A percentile compares a stretch with the other conserved stretches of the same genome.
Evolutionary conservation across 805 yeast species (phyloP).

Genomic region (Teunomyces kruisii): DNA sequence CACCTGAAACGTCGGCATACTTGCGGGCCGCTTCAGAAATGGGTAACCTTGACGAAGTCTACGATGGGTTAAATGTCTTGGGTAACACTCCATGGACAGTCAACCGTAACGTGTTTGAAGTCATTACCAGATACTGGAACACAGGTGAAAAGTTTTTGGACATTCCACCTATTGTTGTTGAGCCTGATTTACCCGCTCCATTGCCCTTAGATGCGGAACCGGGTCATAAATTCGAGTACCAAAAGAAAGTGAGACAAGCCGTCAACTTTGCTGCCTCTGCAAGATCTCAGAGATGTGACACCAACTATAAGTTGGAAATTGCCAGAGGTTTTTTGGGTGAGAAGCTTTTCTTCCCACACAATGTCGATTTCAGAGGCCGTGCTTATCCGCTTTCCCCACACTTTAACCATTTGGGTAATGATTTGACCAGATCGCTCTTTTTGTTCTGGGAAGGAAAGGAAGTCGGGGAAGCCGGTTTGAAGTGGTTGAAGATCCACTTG

Average conservation of each 20-base stretch:
- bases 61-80: slow-evolving; percentile 78
- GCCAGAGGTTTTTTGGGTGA: slow-evolving; percentile 89
- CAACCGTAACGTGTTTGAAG: slow-evolving; percentile 65
- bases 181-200: slow-evolving; percentile 47
- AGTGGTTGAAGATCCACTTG: slow-evolving; percentile 75
- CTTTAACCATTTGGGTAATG: slow-evolving; percentile 79
- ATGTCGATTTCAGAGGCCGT: slow-evolving; percentile 79
- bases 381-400: slow-evolving; percentile 82
- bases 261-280: slow-evolving; percentile 62
- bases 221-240: slow-evolving; percentile 64
- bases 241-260: slow-evolving; percentile 54
- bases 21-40: slow-evolving; percentile 78
- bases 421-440: slow-evolving; percentile 69
- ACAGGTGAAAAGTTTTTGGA: slow-evolving; percentile 71
- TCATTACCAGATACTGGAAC: slow-evolving; percentile 83
- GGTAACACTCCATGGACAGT: slow-evolving; percentile 94
- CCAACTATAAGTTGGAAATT: slow-evolving; percentile 89
- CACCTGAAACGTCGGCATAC: slow-evolving; percentile 89
- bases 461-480: slow-evolving; percentile 62
- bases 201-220: slow-evolving; percentile 77
- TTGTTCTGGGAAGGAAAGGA: slow-evolving; percentile 75
- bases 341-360: slow-evolving; percentile 73
- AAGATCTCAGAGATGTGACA: slow-evolving; percentile 89
- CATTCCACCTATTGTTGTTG: slow-evolving; percentile 54
- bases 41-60: slow-evolving; percentile 63